Conservation (phyloP, 768 basidiomycete genomes). For the Atractiella rhizophila region DNA sequence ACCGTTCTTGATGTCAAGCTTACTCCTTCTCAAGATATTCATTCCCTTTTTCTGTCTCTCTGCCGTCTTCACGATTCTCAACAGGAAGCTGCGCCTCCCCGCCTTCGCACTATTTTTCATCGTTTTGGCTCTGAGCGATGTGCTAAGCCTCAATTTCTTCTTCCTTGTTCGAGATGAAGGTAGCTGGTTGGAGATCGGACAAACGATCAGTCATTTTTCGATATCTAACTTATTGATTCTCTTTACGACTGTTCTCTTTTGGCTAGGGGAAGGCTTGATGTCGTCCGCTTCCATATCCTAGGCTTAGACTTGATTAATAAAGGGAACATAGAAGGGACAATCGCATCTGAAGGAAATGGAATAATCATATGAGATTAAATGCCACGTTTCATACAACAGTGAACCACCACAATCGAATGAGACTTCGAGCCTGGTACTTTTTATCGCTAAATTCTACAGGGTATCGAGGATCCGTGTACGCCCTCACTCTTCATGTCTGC, state of each 20-base stretch:
- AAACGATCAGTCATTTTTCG: slow-evolving; percentile 66
- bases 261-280: slow-evolving; percentile 31
- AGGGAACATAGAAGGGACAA: no score
- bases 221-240: slow-evolving; percentile 52
- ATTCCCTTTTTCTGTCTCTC: slow-evolving; percentile 56
- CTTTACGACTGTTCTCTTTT: slow-evolving; percentile 54
- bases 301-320: no score
- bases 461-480: no score
- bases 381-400: no score
- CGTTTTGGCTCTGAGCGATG: slow-evolving; percentile 46
- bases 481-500: no score
- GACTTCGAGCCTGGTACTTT: no score
- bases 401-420: no score
- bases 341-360: no score
- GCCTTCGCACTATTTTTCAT: slow-evolving; percentile 59
- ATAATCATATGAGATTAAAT: no score
- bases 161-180: slow-evolving; percentile 54
- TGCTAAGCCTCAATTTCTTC: slow-evolving; percentile 37
- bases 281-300: no score
- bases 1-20: slow-evolving; percentile 44
- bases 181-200: slow-evolving; percentile 72
- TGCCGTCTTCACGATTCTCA: slow-evolving; percentile 40
- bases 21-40: slow-evolving; percentile 49
- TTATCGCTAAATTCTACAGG: no score
- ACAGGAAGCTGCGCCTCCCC: slow-evolving; percentile 39